Evolutionary conservation across 345 rosid species (phyloP).

Genomic region (Boechera divaricarpa): DNA sequence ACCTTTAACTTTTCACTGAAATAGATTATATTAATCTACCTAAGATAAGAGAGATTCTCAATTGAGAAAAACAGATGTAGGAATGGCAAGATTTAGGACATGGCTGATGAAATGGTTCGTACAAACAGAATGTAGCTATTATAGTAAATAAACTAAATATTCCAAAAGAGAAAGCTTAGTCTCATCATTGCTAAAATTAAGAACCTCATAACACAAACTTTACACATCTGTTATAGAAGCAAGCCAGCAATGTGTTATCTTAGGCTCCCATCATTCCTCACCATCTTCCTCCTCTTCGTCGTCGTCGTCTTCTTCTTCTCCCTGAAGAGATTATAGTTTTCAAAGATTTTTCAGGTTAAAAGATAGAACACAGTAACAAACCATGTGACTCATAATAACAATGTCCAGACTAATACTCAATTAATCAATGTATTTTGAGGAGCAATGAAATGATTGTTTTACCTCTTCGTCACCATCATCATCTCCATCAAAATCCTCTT

Average conservation of each 20-base stretch:
- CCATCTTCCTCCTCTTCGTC: constrained; percentile 40
- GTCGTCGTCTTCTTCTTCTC: constrained; percentile 27
- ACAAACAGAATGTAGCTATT: constrained; percentile 36
- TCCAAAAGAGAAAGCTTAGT: constrained; percentile 33
- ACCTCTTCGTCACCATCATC: constrained; percentile 77
- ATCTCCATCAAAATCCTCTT: constrained; percentile 64
- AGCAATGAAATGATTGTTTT: constrained; percentile 9
- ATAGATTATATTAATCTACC: not conserved
- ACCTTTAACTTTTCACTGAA: constrained; percentile 20
- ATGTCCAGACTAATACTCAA: not conserved
- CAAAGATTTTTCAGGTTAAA: not conserved
- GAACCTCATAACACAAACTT: constrained; percentile 44
- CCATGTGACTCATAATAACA: not conserved
- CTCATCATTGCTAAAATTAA: constrained; percentile 36
- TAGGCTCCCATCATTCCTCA: constrained; percentile 40
- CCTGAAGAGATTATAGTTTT: constrained; percentile 14
- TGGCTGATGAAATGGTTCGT: constrained; percentile 30
- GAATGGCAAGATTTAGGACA: constrained; percentile 23
- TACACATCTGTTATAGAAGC: constrained; percentile 41
- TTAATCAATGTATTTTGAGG: not conserved
- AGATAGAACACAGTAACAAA: not conserved
- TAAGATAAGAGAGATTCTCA: constrained; percentile 2
- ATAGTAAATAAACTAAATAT: constrained; percentile 34
- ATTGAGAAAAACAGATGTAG: not conserved
- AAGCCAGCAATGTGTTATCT: constrained; percentile 24